Evolutionary conservation across 495 filamentous ascomycete genomes (phyloP), one percentile per base, ranked within the genome.

Genomic region (Thozetella sp.): DNA sequence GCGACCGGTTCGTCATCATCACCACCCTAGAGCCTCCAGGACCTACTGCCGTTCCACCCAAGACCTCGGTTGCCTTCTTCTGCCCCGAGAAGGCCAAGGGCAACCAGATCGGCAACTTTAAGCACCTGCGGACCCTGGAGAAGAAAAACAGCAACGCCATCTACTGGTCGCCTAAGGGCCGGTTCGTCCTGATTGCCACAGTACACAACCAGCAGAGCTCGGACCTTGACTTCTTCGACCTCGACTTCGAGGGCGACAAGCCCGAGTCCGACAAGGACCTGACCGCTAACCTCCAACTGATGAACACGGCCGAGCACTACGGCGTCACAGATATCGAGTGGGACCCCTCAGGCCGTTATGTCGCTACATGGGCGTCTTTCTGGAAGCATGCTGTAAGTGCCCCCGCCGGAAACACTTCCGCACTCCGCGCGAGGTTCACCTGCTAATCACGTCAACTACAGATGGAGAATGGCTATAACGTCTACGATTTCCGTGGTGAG

Each of bases 131-230:
- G 45, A 97, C 93, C 0, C 82, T 96, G 22, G 95, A 99, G 64
- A 97, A 97, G 87, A 97, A 97, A 85, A 99, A 93, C 74, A 96
- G 88, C 84, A 99, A 99, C 68, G 96, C 90, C 55, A 98, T 99
- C 69, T 97, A 97, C 86, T 99, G 95, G 95, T 96, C 92, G n/a
- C 95, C 95, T 15, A 93, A 90, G 80, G 95, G 95, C 17, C 87
- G 95, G 19, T 97, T 99, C 69, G 93, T 97, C 48, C 86, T 97
- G 45, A 86, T 99, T 15, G 95, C 91, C 22, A 95, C 95, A 1
- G 90, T 99, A 15, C 88, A 91, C 79, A 96, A 92, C 58, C 88
- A 92, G 70, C 90, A 96, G 76, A 92, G 84, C 78, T 96, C 91
- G 64, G 95, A 99, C 56, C 85, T 99, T 60, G 95, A 99, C 67